phyloP scores from a whole-genome alignment of 75 land plant genomes.

The Cryptomeria japonica region DNA sequence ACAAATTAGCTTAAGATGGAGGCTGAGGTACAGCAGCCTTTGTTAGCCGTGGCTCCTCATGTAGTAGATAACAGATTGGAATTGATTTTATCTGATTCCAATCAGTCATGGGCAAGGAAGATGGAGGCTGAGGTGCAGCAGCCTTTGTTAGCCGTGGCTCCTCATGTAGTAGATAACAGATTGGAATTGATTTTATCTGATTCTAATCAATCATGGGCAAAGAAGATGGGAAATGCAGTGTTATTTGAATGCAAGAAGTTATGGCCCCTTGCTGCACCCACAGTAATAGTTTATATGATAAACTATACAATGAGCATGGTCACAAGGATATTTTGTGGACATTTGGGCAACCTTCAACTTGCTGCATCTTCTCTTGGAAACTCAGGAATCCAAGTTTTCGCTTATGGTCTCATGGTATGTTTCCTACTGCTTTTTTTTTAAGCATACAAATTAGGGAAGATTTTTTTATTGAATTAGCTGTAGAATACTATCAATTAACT shows the following conservation, averaged over 20 bases:
- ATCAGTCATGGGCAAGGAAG: background rate
- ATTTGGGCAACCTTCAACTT: slow-evolving; percentile 72
- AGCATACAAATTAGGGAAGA: background rate
- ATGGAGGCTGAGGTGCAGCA: background rate
- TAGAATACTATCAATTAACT: no score
- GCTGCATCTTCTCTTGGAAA: slow-evolving; percentile 75
- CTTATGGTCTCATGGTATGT: slow-evolving; percentile 70
- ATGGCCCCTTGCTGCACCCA: slow-evolving; percentile 53
- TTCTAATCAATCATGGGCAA: background rate
- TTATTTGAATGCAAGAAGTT: slow-evolving; percentile 19
- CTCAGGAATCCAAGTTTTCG: slow-evolving; percentile 55
- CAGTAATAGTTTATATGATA: slow-evolving; percentile 60
- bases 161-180: background rate
- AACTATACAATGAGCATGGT: slow-evolving; percentile 56
- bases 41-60: background rate
- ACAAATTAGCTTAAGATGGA: background rate
- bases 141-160: background rate
- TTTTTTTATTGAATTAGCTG: background rate
- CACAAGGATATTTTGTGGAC: slow-evolving; percentile 65
- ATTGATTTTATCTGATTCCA: background rate
- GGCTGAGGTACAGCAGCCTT: no score
- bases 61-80: background rate
- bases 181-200: background rate
- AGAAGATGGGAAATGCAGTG: background rate
- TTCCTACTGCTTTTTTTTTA: background rate